Base-by-base conservation (phyloP, 108 stramenopile species). In the Epithemia pelagica region DNA sequence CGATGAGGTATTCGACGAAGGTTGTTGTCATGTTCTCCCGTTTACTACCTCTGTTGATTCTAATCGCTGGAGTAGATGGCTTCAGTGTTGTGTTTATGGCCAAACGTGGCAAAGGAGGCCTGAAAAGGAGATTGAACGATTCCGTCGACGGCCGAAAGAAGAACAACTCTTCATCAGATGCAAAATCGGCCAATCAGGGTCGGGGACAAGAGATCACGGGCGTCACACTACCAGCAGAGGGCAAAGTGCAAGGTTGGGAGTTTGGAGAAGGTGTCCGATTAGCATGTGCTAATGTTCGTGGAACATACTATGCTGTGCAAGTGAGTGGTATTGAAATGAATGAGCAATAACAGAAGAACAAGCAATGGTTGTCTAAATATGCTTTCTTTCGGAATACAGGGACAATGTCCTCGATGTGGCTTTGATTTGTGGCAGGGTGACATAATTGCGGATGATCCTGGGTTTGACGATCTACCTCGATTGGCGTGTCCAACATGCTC, bases 171-270 rank as follows among this genome's bases (percentile, higher is more conserved):
- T n/a, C n/a, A n/a, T 37, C 57, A 54, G 54, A 29, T 37, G 37
- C 53, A 51, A 70, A 63, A 25, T 32, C 70, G 21, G 32, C 80
- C 37, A 87, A 87, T 64, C 65, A 74, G 32, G 87, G 90, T 5
- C 75, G 68, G 62, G 88, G 91, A 2, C 91, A 92, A 75, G 91
- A 92, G 78, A 92, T 92, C 52, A 92, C 88, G 2, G 91, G 91
- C 24, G 91, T 92, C 0, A 87, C 86, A 2, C 59, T 92, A 51
- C 91, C 91, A 51, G 77, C 81, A 24, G 31, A 78, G 56, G 86
- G 85, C 61, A 66, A 58, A 53, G 66, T 91, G 51, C 82, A 83
- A 69, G 90, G 90, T 28, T 91, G 90, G 90, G 90, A 86, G 64
- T 92, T 92, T 73, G 91, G 91, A 2, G 83, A 78, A 28, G 77